Conservation (phyloP, 371 early-diverging fungal genomes). For the Mucor racemosus region DNA sequence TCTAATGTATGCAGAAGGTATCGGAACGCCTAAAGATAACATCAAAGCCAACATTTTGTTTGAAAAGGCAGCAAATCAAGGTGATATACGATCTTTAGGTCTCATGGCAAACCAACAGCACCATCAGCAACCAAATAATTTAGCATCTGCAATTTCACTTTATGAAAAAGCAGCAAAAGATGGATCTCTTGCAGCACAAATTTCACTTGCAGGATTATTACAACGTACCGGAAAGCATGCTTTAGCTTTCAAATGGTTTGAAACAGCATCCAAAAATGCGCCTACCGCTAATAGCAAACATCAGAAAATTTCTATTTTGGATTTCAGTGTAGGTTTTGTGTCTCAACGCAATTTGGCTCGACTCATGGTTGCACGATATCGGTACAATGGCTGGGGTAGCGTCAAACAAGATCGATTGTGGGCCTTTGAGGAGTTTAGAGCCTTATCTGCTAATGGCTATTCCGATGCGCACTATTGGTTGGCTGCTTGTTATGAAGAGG, state of each 20-base stretch:
- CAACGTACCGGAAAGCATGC: conserved; percentile 21
- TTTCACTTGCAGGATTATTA: conserved; percentile 24
- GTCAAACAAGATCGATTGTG: conserved; percentile 18
- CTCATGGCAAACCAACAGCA: conserved; percentile 25
- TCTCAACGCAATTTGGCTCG: conserved; percentile 26
- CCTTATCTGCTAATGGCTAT: conserved; percentile 27
- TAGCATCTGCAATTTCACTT: background rate
- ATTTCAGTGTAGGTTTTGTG: conserved; percentile 6
- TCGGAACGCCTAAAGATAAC: conserved; percentile 48
- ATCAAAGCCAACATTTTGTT: conserved; percentile 59
- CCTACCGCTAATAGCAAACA: background rate
- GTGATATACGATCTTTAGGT: conserved; percentile 64
- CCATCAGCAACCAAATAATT: background rate
- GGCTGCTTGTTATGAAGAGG: conserved; percentile 45
- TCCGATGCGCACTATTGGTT: conserved; percentile 41
- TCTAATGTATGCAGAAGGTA: conserved; percentile 40
- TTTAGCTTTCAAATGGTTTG: conserved; percentile 42
- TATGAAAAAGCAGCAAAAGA: conserved; percentile 47
- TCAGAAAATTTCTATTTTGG: conserved; percentile 13
- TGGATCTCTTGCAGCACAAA: conserved; percentile 49
- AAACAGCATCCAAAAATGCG: conserved; percentile 42
- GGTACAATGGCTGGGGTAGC: conserved; percentile 39
- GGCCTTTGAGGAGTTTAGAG: conserved; percentile 39
- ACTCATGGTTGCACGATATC: conserved; percentile 45
- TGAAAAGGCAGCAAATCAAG: conserved; percentile 55